Percentiles rank a stretch among this genome's conserved stretches.
Evolutionary conservation across 257 asterid species (phyloP).

Genomic region (Penstemon davidsonii): DNA sequence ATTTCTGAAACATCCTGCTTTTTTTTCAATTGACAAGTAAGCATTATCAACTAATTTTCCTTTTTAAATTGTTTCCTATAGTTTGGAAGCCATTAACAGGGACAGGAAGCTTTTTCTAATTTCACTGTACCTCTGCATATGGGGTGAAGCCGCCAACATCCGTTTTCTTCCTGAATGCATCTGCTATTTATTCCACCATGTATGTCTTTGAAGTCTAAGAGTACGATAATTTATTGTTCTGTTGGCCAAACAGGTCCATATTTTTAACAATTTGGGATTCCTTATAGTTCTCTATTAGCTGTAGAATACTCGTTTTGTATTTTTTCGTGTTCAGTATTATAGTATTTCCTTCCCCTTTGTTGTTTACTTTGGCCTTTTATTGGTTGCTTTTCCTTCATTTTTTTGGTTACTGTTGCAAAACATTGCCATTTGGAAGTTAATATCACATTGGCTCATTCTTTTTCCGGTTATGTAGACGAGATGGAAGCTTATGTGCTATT

Average conservation of each 20-base stretch:
- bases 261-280: conserved; percentile 17
- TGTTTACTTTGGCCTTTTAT: conserved; percentile 14
- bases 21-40: not conserved
- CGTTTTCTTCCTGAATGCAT: conserved; percentile 98
- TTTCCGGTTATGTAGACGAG: not conserved
- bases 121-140: conserved; percentile 82
- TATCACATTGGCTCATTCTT: conserved; percentile 1
- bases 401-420: conserved; percentile 10
- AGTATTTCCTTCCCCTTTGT: conserved; percentile 6
- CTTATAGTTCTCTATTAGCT: conserved; percentile 6
- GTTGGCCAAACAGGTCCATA: conserved; percentile 11
- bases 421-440: conserved; percentile 3
- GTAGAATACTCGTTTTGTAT: conserved; percentile 12
- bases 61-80: conserved; percentile 31
- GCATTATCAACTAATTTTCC: conserved; percentile 27
- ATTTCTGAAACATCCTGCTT: conserved; percentile 30
- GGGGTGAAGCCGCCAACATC: conserved; percentile 99
- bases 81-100: conserved; percentile 91
- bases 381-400: conserved; percentile 12
- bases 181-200: conserved; percentile 93
- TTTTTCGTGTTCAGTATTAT: conserved; percentile 14
- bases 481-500: not conserved
- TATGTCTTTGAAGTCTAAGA: conserved; percentile 42
- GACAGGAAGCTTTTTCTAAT: conserved; percentile 86
- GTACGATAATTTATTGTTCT: too few species aligned